Percentiles rank a stretch among this genome's conserved stretches.
Conservation (phyloP, 2,329 filamentous ascomycete species). For the Botrytis paeoniae region DNA sequence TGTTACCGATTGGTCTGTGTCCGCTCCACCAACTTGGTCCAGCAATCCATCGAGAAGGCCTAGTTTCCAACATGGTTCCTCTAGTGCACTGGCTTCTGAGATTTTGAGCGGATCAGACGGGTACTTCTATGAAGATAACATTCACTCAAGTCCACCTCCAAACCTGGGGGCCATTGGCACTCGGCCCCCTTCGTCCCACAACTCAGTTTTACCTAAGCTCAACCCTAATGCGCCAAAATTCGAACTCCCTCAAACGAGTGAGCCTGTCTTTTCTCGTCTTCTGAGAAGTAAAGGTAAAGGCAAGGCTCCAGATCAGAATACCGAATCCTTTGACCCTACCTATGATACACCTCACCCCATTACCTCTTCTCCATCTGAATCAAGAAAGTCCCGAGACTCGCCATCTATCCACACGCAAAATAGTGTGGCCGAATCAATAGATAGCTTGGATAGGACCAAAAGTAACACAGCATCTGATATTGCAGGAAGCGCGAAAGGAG, state of each 20-base stretch:
- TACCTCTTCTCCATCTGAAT: slow-evolving; percentile 49
- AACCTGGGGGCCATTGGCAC: slow-evolving; percentile 77
- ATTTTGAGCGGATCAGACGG: slow-evolving; percentile 63
- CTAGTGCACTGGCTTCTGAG: slow-evolving; percentile 58
- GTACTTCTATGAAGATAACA: slow-evolving; percentile 57
- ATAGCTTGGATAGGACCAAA: slow-evolving; percentile 49
- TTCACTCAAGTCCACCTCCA: slow-evolving; percentile 49
- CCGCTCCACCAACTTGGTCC: slow-evolving; percentile 59
- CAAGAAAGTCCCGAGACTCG: slow-evolving; percentile 55
- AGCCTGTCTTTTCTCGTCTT: slow-evolving; percentile 59
- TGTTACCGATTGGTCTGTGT: slow-evolving; percentile 50
- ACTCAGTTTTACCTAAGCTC: slow-evolving; percentile 55
- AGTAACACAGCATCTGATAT: slow-evolving; percentile 59
- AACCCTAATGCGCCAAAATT: slow-evolving; percentile 92
- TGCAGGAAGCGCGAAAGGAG: slow-evolving; percentile 45
- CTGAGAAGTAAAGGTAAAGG: slow-evolving; percentile 42
- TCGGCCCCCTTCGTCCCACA: slow-evolving; percentile 54
- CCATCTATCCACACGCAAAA: slow-evolving; percentile 56
- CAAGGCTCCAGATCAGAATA: slow-evolving; percentile 41
- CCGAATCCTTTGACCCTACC: slow-evolving; percentile 37
- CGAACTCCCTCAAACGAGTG: slow-evolving; percentile 48
- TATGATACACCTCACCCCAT: slow-evolving; percentile 25
- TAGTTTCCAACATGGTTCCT: slow-evolving; percentile 74
- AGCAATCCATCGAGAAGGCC: slow-evolving; percentile 75
- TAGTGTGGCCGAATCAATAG: slow-evolving; percentile 52